phyloP scores from a whole-genome alignment of 306 rosid species.

The Herpetospermum pedunculosum region DNA sequence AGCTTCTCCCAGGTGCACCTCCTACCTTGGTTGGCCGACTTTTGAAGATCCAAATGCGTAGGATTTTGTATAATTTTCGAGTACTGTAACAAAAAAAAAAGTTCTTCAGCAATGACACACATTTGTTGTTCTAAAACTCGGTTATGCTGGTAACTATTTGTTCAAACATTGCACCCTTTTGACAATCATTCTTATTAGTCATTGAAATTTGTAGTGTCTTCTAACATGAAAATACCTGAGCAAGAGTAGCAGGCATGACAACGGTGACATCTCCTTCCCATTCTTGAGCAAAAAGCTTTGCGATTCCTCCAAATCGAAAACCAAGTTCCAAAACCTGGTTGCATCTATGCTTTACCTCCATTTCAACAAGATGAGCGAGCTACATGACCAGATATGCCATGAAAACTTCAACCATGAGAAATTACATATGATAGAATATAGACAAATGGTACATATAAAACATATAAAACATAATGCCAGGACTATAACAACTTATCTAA shows the following conservation, averaged over 20 bases:
- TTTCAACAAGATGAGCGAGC: conserved; percentile 94
- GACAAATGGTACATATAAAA: neutral
- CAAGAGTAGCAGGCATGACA: conserved; percentile 96
- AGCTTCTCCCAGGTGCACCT: conserved; percentile 99
- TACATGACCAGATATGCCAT: conserved; percentile 16
- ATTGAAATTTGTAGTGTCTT: neutral
- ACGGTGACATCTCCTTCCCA: conserved; percentile 98
- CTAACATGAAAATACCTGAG: conserved; percentile 46
- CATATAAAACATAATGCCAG: neutral
- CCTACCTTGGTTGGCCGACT: conserved; percentile 95
- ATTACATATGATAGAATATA: neutral
- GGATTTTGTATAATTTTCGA: conserved; percentile 86
- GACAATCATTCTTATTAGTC: neutral
- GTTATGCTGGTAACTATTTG: neutral
- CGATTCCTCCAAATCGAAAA: conserved; percentile 84
- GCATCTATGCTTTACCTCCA: conserved; percentile 97
- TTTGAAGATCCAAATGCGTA: conserved; percentile 77
- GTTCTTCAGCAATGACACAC: neutral
- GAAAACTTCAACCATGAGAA: neutral
- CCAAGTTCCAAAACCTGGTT: conserved; percentile 85
- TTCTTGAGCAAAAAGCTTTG: conserved; percentile 89
- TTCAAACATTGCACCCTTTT: neutral
- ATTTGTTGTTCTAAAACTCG: neutral
- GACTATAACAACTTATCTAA: neutral
- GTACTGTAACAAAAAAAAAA: conserved; percentile 33